Conservation (phyloP, 2,329 filamentous ascomycete genomes). For the Didymellaceae sp. region DNA sequence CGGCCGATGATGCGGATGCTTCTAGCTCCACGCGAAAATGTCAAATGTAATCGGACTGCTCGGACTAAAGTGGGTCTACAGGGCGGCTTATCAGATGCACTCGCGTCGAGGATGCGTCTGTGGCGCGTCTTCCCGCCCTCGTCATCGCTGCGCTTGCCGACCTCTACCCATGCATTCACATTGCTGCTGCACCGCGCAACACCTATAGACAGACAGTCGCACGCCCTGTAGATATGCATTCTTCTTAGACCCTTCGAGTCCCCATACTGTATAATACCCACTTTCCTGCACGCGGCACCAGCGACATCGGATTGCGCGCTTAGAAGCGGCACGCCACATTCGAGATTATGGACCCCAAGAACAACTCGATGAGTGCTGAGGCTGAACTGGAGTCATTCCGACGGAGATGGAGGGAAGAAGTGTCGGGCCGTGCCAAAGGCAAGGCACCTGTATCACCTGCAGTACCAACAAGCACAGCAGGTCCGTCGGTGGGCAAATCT, state of each 20-base stretch:
- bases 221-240: constrained; percentile 29
- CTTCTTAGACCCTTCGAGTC: constrained; percentile 22
- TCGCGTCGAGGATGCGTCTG: constrained; percentile 15
- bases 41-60: constrained; percentile 25
- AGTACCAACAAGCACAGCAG: constrained; percentile 21
- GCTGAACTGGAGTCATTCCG: constrained; percentile 86
- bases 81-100: constrained; percentile 34
- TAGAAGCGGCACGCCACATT: constrained; percentile 31
- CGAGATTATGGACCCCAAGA: constrained; percentile 25
- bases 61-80: constrained; percentile 8
- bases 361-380: constrained; percentile 47
- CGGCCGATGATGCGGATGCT: constrained; percentile 3
- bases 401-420: constrained; percentile 84
- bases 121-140: constrained; percentile 13
- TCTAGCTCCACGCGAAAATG: constrained; percentile 22
- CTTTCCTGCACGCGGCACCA: constrained; percentile 18
- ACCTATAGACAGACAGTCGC: constrained; percentile 11
- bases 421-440: constrained; percentile 60
- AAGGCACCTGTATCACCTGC: constrained; percentile 28
- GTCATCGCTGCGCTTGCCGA: constrained; percentile 17
- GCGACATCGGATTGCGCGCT: constrained; percentile 40
- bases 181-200: constrained; percentile 5
- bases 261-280: constrained; percentile 14
- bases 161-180: constrained; percentile 1
- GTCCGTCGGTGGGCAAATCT: constrained; percentile 32